Percentiles rank a stretch among this genome's conserved stretches.
These are phyloP conservation scores for Saccharomycopsis sp. DNA, from an alignment of 805 yeast species.

Conservation along the genomic window DNA sequence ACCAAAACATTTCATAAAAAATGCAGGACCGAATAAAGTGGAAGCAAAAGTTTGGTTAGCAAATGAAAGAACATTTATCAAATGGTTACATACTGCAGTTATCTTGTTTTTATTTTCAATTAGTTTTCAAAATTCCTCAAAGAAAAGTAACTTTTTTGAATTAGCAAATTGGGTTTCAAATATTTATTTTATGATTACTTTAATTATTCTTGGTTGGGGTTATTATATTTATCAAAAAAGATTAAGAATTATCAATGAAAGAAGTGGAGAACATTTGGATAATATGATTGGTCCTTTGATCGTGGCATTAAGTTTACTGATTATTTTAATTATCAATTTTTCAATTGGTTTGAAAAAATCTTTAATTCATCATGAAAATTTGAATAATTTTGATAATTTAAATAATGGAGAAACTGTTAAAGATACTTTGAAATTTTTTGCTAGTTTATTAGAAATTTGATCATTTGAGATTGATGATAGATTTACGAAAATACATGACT, in stretches of 20 bases:
- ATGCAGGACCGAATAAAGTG: constrained; percentile 85
- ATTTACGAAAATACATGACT: too few relatives aligned
- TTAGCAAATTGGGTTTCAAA: constrained; percentile 68
- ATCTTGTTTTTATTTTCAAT: constrained; percentile 79
- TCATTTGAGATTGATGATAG: too few relatives aligned
- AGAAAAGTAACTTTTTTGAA: constrained; percentile 49
- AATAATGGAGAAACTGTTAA: too few relatives aligned
- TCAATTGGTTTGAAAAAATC: constrained; percentile 44
- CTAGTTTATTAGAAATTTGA: too few relatives aligned
- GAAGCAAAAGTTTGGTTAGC: constrained; percentile 99
- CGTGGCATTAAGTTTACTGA: constrained; percentile 56
- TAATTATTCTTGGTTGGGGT: constrained; percentile 86
- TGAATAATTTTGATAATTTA: too few relatives aligned
- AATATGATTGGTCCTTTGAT: constrained; percentile 83
- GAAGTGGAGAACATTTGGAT: constrained; percentile 84
- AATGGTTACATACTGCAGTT: constrained; percentile 89
- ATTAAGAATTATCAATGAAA: constrained; percentile 58
- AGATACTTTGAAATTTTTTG: too few relatives aligned
- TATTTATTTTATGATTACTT: constrained; percentile 66
- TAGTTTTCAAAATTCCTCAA: constrained; percentile 68
- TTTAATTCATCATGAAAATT: constrained; percentile 6
- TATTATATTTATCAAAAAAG: constrained; percentile 66
- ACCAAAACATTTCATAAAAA: constrained; percentile 71
- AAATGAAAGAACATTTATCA: constrained; percentile 91
- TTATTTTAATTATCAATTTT: constrained; percentile 64